phyloP scores from a whole-genome alignment of 345 rosid species.

The Stellera chamaejasme region DNA sequence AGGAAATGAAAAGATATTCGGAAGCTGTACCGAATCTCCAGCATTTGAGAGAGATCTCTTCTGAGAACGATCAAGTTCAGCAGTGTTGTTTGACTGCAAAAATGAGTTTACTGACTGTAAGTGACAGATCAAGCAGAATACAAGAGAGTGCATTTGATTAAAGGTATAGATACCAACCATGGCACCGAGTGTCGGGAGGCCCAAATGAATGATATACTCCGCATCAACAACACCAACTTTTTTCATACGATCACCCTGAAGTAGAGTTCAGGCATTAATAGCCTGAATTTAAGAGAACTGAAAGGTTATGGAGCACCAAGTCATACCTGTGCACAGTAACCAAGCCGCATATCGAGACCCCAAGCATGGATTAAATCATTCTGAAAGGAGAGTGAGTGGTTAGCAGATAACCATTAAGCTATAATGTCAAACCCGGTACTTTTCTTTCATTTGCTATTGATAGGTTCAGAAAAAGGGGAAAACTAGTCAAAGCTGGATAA shows the following conservation, averaged over 20 bases:
- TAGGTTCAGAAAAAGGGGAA: too few species aligned
- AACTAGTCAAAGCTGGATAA: too few species aligned
- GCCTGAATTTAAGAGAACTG: background rate
- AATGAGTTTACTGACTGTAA: background rate
- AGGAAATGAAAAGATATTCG: constrained; percentile 12
- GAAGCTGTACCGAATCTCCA: constrained; percentile 15
- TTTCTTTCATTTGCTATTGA: too few species aligned
- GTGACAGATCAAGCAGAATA: background rate
- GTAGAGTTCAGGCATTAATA: constrained; percentile 6
- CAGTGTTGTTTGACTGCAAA: constrained; percentile 17
- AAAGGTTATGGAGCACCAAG: background rate
- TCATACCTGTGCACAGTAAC: constrained; percentile 85
- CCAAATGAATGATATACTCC: constrained; percentile 77
- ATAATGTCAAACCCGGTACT: too few species aligned
- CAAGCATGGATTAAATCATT: constrained; percentile 93
- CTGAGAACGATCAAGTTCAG: constrained; percentile 3
- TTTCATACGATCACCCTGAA: constrained; percentile 80
- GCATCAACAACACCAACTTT: constrained; percentile 92
- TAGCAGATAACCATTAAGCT: background rate
- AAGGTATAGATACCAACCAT: constrained; percentile 7
- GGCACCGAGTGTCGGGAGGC: constrained; percentile 74
- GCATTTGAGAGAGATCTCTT: constrained; percentile 11
- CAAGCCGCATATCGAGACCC: constrained; percentile 86
- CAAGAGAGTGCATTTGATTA: background rate
- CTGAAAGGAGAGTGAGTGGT: constrained; percentile 25